These are phyloP conservation scores for Orychophragmus violaceus DNA, from an alignment of 345 rosid species.

Conservation along the genomic window DNA sequence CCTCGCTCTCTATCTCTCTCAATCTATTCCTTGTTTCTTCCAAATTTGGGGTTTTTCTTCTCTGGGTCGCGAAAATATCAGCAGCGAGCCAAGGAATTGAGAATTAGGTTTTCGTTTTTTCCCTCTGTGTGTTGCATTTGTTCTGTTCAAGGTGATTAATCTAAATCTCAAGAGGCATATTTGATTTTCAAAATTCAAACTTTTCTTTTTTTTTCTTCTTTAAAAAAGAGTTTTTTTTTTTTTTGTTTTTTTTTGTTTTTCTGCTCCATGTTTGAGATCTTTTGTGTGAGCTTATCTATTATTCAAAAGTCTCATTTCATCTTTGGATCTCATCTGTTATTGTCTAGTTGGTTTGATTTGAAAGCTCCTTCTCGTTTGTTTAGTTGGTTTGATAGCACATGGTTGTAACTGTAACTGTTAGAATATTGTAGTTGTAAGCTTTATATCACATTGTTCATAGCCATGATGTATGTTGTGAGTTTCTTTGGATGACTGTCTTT, in stretches of 20 bases:
- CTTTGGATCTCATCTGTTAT: not conserved
- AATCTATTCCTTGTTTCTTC: not conserved
- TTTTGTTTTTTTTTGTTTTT: not conserved
- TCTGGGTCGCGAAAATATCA: not conserved
- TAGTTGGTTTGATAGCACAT: not conserved
- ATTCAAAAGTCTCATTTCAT: not conserved
- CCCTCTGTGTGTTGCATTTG: not conserved
- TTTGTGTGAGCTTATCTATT: not conserved
- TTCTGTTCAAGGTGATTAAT: not conserved
- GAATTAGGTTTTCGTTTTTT: not conserved
- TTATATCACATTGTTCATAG: not conserved
- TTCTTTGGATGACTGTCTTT: not conserved
- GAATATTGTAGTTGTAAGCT: not conserved
- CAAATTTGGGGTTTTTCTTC: slow-evolving; percentile 6
- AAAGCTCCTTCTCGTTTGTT: not conserved
- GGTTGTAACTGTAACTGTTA: not conserved
- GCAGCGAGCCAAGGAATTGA: not conserved
- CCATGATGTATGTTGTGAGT: not conserved
- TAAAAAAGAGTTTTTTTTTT: not conserved
- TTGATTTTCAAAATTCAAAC: not conserved
- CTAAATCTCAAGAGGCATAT: not conserved
- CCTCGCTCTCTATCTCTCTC: not conserved
- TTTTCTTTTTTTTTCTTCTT: too few species aligned
- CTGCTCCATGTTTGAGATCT: not conserved
- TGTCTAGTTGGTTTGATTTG: not conserved